Evolutionary conservation across 2,329 filamentous ascomycete genomes (phyloP), one percentile per base, ranked within the genome.

Genomic region (Fusarium sp.): DNA sequence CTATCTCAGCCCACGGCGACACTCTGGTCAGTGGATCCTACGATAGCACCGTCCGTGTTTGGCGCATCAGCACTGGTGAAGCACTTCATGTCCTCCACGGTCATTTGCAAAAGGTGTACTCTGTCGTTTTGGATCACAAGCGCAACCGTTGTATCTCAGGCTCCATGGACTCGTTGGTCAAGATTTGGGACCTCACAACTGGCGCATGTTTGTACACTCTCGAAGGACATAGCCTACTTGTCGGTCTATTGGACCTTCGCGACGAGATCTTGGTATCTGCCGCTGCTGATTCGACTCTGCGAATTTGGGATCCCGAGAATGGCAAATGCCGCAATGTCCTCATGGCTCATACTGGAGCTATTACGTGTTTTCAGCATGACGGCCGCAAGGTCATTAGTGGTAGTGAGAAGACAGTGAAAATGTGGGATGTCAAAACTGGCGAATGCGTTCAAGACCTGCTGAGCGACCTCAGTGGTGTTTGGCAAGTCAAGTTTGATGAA

Each of bases 301-400:
- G 96, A 45, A 97, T 99, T 60, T 99, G 96, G 96, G 95, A 99
- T 75, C 96, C 96, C 0, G 94, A 97, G 78, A 94, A 88, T 46
- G 96, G 96, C 10, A 91, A 93, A 71, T 98, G 96, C 80, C 95
- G 94, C 79, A 94, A 92, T 77, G 95, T 92, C 14, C 85, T 99
- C 62, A 95, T 92, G 73, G 96, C 96, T 0, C 96, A 99, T 77
- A 98, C 95, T 0, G 96, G 95, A 38, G 96, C 96, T 24, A 99
- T 99, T 71, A 99, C 96, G 7, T 99, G 96, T 80, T 99, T 99
- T 81, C 96, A 99, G 81, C 96, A 99, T 75, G 96, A 99, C 78
- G 94, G 92, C 0, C 92, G 95, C 72, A 99, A 99, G 79, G 95
- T 99, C 34, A 97, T 99, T 61, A 97, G 93, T 43, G 96, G 96